Evolutionary conservation across 2,329 filamentous ascomycete species (phyloP), one percentile per base, ranked within the genome.

Genomic region (Ophiocordyceps robertsii): DNA sequence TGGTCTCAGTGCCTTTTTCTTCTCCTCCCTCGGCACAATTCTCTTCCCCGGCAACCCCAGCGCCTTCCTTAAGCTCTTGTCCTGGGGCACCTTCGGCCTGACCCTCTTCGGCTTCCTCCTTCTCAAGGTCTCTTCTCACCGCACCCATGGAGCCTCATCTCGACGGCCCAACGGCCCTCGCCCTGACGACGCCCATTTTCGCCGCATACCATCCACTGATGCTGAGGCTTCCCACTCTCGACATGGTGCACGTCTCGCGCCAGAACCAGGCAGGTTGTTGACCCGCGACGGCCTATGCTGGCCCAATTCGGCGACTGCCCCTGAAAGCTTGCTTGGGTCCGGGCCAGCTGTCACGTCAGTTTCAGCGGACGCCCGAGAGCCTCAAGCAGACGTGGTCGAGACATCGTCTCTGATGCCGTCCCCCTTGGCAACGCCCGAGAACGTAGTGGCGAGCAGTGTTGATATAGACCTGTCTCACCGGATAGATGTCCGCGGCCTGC

Each of bases 1-100:
- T 57, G 92, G 92, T 3, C 66, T 98, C 44, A 95, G 89, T 58
- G 92, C 92, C 43, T 92, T 98, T 64, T 94, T 96, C 68, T 98
- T 95, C 65, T 90, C 92, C 1, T 72, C 81, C 3, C 64, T 93
- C 30, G 85, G 87, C 19, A 77, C 78, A 16, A 57, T 93, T 38
- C 67, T 86, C 35, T 89, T 95, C 56, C 84, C 86, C 3, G 86
- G 87, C 33, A 79, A 93, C 53, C 92, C 88, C 1, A 82, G 82
- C 43, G 75, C 76, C 33, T 89, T 95, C 52, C 70, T 98, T 44
- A 68, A 90, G 49, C 67, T 96, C 27, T 70, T 98, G 35, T 79
- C 88, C 4, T 70, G 78, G 48, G 89, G 88, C 14, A 95, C 90
- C 1, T 84, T 81, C 46, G 64, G 73, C 39, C 70, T 96, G 52